phyloP scores from a whole-genome alignment of 768 basidiomycete genomes.

The Boletus reticuloceps region DNA sequence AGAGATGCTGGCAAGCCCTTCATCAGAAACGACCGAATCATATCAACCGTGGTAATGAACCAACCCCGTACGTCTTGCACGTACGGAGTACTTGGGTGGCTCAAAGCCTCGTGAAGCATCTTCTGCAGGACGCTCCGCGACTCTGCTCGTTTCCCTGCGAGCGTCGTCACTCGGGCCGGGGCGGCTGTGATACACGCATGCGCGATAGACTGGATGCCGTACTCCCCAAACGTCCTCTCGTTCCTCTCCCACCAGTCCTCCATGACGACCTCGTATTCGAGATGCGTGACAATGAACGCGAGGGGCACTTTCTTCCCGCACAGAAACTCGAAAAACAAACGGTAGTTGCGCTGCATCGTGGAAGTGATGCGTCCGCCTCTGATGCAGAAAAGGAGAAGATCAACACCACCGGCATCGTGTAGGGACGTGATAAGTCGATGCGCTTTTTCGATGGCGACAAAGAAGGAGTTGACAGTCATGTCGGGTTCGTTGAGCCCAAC shows the following conservation, averaged over 20 bases:
- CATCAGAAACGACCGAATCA: neutral
- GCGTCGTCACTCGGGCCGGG: neutral
- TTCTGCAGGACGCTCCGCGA: neutral
- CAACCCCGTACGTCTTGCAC: slow-evolving; percentile 1
- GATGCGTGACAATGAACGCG: slow-evolving; percentile 11
- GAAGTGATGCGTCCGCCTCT: slow-evolving; percentile 1
- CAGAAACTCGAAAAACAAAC: slow-evolving; percentile 13
- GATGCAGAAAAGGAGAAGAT: slow-evolving; percentile 17
- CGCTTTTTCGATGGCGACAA: slow-evolving; percentile 10
- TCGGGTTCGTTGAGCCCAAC: slow-evolving; percentile 12
- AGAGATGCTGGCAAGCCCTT: neutral
- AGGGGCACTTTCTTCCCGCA: slow-evolving; percentile 7
- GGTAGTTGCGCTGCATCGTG: slow-evolving; percentile 7
- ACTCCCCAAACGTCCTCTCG: neutral
- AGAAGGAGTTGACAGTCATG: neutral
- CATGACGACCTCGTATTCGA: slow-evolving; percentile 6
- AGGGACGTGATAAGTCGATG: slow-evolving; percentile 4
- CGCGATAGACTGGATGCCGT: neutral
- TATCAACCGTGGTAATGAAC: neutral
- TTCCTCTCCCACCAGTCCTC: slow-evolving; percentile 14
- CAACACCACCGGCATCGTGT: slow-evolving; percentile 3
- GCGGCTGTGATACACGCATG: slow-evolving; percentile 13
- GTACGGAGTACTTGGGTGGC: neutral
- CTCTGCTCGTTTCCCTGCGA: neutral
- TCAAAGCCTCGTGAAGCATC: neutral